These are phyloP conservation scores for Candolleomyces eurysporus DNA, from an alignment of 768 basidiomycete species.

Conservation along the genomic window DNA sequence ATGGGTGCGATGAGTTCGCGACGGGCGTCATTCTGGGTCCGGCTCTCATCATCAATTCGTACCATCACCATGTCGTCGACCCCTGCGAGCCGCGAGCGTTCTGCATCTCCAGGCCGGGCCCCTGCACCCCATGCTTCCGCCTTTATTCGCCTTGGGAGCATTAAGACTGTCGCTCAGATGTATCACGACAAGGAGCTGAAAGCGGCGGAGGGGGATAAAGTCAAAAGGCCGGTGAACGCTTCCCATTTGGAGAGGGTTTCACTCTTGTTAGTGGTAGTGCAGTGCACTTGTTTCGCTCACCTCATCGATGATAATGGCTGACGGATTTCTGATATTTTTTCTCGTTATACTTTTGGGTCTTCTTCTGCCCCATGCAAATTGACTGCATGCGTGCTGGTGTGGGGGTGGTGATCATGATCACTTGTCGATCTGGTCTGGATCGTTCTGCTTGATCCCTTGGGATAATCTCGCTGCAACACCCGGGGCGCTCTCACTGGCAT, in stretches of 20 bases:
- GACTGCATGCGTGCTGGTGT: too few species aligned
- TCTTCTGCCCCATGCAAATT: too few species aligned
- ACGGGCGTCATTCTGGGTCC: too few species aligned
- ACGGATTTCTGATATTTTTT: too few species aligned
- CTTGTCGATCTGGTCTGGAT: too few species aligned
- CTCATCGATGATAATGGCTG: not conserved
- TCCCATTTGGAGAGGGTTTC: constrained; percentile 56
- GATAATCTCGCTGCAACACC: too few species aligned
- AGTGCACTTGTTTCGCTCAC: too few species aligned
- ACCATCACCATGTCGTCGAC: not conserved
- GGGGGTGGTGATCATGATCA: not conserved
- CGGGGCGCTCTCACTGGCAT: too few species aligned
- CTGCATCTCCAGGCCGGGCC: not conserved
- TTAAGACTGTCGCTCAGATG: constrained; percentile 55
- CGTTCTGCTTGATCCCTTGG: too few species aligned
- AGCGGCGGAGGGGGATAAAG: constrained; percentile 26
- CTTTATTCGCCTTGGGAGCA: constrained; percentile 32
- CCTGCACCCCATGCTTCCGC: not conserved
- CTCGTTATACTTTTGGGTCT: too few species aligned
- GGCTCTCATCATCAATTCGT: not conserved
- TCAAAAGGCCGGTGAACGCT: constrained; percentile 34
- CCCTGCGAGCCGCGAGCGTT: not conserved
- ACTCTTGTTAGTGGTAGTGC: constrained; percentile 52
- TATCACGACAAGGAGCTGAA: constrained; percentile 44
- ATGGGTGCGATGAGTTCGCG: too few species aligned